Conservation (phyloP, 441 rosid genomes). For the Euphorbia schlechtendalii region DNA sequence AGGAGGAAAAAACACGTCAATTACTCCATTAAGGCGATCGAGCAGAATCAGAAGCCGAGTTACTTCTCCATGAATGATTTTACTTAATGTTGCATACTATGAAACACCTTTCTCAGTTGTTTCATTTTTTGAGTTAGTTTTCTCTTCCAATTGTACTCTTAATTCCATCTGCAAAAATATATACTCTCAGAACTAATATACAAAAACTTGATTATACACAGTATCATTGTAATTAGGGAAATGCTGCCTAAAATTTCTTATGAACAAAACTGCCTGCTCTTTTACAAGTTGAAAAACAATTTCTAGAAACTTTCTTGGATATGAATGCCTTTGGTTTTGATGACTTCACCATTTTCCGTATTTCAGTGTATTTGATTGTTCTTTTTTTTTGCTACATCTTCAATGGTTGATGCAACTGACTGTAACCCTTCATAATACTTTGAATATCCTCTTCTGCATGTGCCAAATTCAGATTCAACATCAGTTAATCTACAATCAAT, state of each 20-base stretch:
- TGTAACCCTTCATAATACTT: constrained; percentile 37
- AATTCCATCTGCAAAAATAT: not conserved
- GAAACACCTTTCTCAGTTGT: constrained; percentile 32
- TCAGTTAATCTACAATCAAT: not conserved
- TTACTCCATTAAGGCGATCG: constrained; percentile 39
- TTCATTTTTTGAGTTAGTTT: too few species aligned
- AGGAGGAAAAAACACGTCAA: constrained; percentile 14
- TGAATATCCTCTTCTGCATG: constrained; percentile 48
- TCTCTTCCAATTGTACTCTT: too few species aligned
- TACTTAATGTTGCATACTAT: not conserved
- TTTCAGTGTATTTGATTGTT: constrained; percentile 26
- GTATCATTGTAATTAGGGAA: not conserved
- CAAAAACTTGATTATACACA: not conserved
- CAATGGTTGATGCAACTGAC: constrained; percentile 37
- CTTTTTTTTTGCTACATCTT: constrained; percentile 46
- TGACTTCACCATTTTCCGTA: constrained; percentile 29
- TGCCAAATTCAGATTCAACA: not conserved
- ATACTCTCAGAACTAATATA: not conserved
- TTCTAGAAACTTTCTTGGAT: constrained; percentile 35
- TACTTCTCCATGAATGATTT: constrained; percentile 28
- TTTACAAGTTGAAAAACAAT: constrained; percentile 15
- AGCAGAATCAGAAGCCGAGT: constrained; percentile 26
- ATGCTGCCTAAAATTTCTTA: constrained; percentile 22
- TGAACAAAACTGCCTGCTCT: constrained; percentile 25
- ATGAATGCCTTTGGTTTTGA: constrained; percentile 36